Evolutionary conservation across 352 stramenopile genomes (phyloP).

Genomic region (Phytophthora pini): DNA sequence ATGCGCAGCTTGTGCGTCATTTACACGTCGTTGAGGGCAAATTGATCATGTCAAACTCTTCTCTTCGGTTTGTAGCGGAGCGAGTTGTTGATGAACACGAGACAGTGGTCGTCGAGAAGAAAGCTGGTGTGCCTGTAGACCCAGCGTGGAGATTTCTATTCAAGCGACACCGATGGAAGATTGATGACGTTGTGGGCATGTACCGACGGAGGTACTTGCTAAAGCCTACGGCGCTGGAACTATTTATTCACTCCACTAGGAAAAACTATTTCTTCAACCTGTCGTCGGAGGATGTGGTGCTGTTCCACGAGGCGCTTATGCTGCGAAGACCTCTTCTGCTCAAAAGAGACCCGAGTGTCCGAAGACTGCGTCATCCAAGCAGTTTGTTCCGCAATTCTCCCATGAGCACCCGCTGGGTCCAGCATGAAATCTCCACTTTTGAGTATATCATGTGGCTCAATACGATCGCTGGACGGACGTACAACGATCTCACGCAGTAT

Average conservation of each 20-base stretch:
- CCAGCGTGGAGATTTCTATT: conserved; percentile 75
- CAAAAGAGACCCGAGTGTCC: conserved; percentile 74
- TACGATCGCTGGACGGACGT: conserved; percentile 87
- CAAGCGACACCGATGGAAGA: conserved; percentile 67
- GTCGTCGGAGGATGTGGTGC: conserved; percentile 49
- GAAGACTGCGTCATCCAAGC: conserved; percentile 77
- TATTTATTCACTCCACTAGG: conserved; percentile 84
- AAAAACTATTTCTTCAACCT: conserved; percentile 90
- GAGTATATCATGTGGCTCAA: conserved; percentile 95
- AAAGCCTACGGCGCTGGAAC: conserved; percentile 79
- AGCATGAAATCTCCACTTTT: conserved; percentile 96
- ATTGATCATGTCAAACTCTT: conserved; percentile 56
- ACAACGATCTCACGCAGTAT: conserved; percentile 96
- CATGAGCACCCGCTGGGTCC: conserved; percentile 76
- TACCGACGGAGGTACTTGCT: conserved; percentile 84
- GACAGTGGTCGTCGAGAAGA: conserved; percentile 59
- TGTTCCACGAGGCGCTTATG: conserved; percentile 81
- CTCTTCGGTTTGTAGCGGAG: conserved; percentile 69
- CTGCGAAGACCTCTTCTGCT: conserved; percentile 58
- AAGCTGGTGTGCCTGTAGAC: conserved; percentile 42
- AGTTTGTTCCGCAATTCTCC: conserved; percentile 83
- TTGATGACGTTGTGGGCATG: conserved; percentile 77
- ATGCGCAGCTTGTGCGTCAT: conserved; percentile 75
- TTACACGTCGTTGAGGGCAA: conserved; percentile 78
- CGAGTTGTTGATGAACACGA: conserved; percentile 83